Evolutionary conservation across 352 stramenopile genomes (phyloP).

Genomic region (Sclerospora graminicola): DNA sequence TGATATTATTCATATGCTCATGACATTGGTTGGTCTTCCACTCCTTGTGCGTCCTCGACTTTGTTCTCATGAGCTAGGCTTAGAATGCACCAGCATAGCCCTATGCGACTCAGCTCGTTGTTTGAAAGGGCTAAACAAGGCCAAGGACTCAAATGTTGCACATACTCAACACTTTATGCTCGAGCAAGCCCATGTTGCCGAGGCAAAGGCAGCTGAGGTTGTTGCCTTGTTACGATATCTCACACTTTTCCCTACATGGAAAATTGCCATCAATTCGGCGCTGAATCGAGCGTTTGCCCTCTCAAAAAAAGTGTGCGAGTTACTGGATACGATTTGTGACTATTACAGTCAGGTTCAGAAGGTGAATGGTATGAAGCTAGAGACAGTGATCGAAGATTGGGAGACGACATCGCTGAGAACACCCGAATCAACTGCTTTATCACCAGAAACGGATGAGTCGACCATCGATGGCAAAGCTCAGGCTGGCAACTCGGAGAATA

Average conservation of each 20-base stretch:
- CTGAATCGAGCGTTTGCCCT: slow-evolving; percentile 44
- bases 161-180: slow-evolving; percentile 24
- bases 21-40: slow-evolving; percentile 54
- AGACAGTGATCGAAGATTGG: neutral
- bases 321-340: slow-evolving; percentile 49
- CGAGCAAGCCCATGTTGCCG: slow-evolving; percentile 40
- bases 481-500: slow-evolving; percentile 15
- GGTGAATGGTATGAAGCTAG: neutral
- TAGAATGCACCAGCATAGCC: slow-evolving; percentile 53
- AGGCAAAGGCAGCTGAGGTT: slow-evolving; percentile 52
- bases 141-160: slow-evolving; percentile 20
- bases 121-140: slow-evolving; percentile 36
- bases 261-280: slow-evolving; percentile 60
- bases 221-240: slow-evolving; percentile 63
- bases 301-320: slow-evolving; percentile 32
- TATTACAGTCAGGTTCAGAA: slow-evolving; percentile 54
- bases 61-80: slow-evolving; percentile 69
- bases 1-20: slow-evolving; percentile 47
- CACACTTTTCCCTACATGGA: slow-evolving; percentile 69
- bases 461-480: slow-evolving; percentile 9
- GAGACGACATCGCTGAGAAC: slow-evolving; percentile 27
- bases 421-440: slow-evolving; percentile 39
- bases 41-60: slow-evolving; percentile 54
- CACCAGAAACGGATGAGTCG: slow-evolving; percentile 49
- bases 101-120: slow-evolving; percentile 62